Evolutionary conservation across 2,329 filamentous ascomycete genomes (phyloP).

Genomic region (Aspergillus fischeri): DNA sequence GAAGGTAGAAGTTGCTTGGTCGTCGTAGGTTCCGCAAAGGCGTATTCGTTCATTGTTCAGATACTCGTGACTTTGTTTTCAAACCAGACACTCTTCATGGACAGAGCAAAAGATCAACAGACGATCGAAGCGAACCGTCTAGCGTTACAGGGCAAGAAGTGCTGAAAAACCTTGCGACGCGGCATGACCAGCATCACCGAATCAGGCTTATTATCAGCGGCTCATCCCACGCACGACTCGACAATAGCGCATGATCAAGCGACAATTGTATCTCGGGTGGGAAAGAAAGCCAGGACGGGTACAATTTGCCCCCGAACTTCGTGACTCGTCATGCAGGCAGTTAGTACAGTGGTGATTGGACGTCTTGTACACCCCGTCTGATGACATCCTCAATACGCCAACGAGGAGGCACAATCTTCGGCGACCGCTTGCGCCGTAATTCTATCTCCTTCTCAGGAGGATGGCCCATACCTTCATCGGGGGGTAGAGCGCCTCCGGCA

Average conservation of each 20-base stretch:
- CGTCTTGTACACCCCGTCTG: constrained; percentile 67
- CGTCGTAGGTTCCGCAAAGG: constrained; percentile 15
- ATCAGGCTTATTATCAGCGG: constrained; percentile 7
- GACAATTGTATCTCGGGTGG: background rate
- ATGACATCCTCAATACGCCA: constrained; percentile 77
- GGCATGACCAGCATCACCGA: constrained; percentile 35
- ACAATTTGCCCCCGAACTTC: background rate
- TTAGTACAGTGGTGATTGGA: constrained; percentile 67
- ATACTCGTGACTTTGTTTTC: constrained; percentile 21
- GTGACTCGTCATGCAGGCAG: constrained; percentile 9
- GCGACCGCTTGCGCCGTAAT: constrained; percentile 51
- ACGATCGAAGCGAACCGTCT: constrained; percentile 5
- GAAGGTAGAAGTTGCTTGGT: constrained; percentile 4
- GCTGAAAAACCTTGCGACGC: constrained; percentile 18
- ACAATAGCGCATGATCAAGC: constrained; percentile 9
- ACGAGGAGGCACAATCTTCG: constrained; percentile 62
- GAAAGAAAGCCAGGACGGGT: background rate
- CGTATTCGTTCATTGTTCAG: constrained; percentile 28
- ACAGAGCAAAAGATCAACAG: constrained; percentile 7
- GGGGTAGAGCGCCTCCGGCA: constrained; percentile 76
- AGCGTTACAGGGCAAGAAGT: constrained; percentile 13
- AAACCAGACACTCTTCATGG: constrained; percentile 7
- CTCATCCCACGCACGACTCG: constrained; percentile 6
- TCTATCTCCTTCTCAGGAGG: constrained; percentile 66
- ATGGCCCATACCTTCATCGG: constrained; percentile 63